Evolutionary conservation across 495 filamentous ascomycete species (phyloP), one percentile per base, ranked within the genome.

Genomic region (Aspergillus incahuasiensis): DNA sequence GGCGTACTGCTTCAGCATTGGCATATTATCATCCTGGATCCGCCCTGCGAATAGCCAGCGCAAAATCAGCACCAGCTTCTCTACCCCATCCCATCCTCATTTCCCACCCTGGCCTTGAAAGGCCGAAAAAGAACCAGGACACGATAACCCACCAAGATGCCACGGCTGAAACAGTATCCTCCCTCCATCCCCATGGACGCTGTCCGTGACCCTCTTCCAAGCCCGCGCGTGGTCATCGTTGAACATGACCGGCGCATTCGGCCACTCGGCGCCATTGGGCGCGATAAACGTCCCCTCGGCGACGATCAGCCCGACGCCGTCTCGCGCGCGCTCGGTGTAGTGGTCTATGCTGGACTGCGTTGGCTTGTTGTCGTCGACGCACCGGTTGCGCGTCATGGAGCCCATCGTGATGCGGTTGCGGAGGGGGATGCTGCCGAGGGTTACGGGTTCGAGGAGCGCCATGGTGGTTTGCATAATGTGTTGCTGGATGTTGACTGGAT

Each of bases 281-380:
- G 80, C 75, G 61, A 86, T 79, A 59, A 82, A 78, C 12, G 82
- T 80, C 0, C 73, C 83, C 63, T 87, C 85, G 9, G 74, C 75
- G 62, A 87, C 74, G 25, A 86, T 65, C 7, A 87, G 73, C n/a
- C 81, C 83, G n/a, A 81, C 82, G 0, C 79, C 78, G 16, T 74
- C 64, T 30, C 72, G 74, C 43, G 77, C 82, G 46, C 85, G 75
- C 52, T 87, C 83, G 5, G 61, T 57, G 72, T 88, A 88, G 75
- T 88, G 86, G 44, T 78, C 73, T 5, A 63, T 22, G 5, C 6
- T 38, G 7, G 49, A 22, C 0, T 5, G 28, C 6, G 25, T 53
- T 3, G 56, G 56, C 30, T 54, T 58, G 20, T 15, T n/a, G 30
- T 53, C 25, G 6, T 58, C 43, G 3, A 47, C 34, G 32, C 56